Evolutionary conservation across 23 red algal genomes (phyloP), one percentile per base, ranked within the genome.

Genomic region (Cyanidioschyzon merolae): DNA sequence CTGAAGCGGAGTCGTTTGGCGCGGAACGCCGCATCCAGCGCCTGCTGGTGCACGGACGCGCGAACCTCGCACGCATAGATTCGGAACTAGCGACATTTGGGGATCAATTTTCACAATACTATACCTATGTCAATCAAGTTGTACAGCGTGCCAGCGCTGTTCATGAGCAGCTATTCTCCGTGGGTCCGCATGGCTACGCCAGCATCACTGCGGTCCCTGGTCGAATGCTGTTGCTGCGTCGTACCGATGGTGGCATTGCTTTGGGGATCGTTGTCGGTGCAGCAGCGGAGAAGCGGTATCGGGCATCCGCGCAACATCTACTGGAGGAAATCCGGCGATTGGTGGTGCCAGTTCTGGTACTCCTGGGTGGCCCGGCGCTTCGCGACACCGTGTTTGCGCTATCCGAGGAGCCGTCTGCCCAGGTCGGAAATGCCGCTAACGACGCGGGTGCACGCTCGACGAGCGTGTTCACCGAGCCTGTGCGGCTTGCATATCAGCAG

Each of bases 1-100:
- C 80, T 41, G 94, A 98, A 35, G 94, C 84, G 30, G 83, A 85
- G 17, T 83, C 94, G 39, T 81, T 75, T 37, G 79, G 85, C 1
- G 84, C 81, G 7, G 77, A 81, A 37, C 59, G 37, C 36, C 51
- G 41, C 24, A 77, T 90, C 37, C 81, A 77, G 50, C 74, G 57
- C 59, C 68, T 90, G 67, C 67, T 96, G 36, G 75, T 59, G 51
- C 31, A 74, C 32, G 92, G 92, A 37, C 74, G 57, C 30, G 68
- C 38, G 77, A 59, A 50, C 18, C 74, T 96, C 26, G 59, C 78
- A 39, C 41, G 76, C 37, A 76, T 89, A 41, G 80, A 89, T 27
- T 29, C 54, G 24, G 40, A 88, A 41, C 35, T 74, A 30, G 30
- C 80, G 45, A 50, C 79, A 26, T 77, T 30, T 39, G 40, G 29